Base-by-base conservation (phyloP, 163 green algal genomes). In the Prototheca stagnorum region DNA sequence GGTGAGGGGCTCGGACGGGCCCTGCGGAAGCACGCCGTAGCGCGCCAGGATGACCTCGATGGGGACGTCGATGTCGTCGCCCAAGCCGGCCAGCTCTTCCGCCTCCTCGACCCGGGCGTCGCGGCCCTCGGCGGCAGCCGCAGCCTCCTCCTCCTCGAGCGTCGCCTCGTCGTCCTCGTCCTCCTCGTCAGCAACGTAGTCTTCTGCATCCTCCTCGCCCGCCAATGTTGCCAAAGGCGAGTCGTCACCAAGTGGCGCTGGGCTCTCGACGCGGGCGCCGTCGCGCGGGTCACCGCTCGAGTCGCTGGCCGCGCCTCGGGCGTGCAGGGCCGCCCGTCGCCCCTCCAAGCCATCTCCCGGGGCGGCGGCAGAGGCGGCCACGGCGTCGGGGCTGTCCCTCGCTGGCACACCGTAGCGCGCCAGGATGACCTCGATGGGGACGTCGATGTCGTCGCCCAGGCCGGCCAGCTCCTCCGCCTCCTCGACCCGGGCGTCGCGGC, bases 151-250 rank as follows among this genome's bases (percentile, higher is more conserved):
- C 49, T 81, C 71, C 23, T 86, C 80, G 21, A 86, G 49, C 1
- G 78, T 88, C 12, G 57, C 65, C 67, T 91, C 79, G 51, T 92
- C 78, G 62, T 93, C 79, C 19, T 61, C n/a, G n/a, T n/a, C n/a
- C n/a, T n/a, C n/a, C n/a, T n/a, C n/a, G n/a, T n/a, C n/a, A n/a
- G n/a, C n/a, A n/a, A n/a, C n/a, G n/a, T n/a, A n/a, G n/a, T n/a
- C n/a, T n/a, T n/a, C n/a, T n/a, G n/a, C n/a, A n/a, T n/a, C n/a
- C n/a, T n/a, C n/a, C n/a, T n/a, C n/a, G n/a, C n/a, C n/a, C n/a
- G n/a, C n/a, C n/a, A n/a, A n/a, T n/a, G n/a, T n/a, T n/a, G n/a
- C n/a, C n/a, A n/a, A n/a, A n/a, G n/a, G n/a, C n/a, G n/a, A n/a
- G n/a, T n/a, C n/a, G n/a, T n/a, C n/a, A n/a, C n/a, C n/a, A n/a